These are phyloP conservation scores for Coemansia sp. DNA, from an alignment of 192 early-diverging fungal genomes.

Conservation along the genomic window DNA sequence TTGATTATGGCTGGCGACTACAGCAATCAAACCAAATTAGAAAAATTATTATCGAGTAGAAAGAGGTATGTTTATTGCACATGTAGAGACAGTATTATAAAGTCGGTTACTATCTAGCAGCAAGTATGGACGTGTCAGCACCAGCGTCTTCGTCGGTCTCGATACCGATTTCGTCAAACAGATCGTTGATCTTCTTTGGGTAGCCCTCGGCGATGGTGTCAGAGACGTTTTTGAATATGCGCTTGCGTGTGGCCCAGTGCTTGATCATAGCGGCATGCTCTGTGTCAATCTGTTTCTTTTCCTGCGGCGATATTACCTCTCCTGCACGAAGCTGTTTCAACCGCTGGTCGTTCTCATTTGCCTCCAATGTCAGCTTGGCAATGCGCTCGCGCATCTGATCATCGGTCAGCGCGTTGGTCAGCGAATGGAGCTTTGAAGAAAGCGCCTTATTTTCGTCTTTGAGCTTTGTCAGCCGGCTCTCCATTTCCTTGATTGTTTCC, in stretches of 20 bases:
- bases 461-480: slow-evolving; percentile 19
- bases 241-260: slow-evolving; percentile 59
- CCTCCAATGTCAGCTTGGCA: slow-evolving; percentile 25
- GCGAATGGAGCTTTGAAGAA: slow-evolving; percentile 17
- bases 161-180: slow-evolving; percentile 59
- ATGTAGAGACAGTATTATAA: no score
- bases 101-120: background rate
- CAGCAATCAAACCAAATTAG: no score
- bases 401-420: slow-evolving; percentile 39
- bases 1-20: no score
- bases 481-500: slow-evolving; percentile 31
- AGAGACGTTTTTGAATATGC: slow-evolving; percentile 59
- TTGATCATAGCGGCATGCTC: slow-evolving; percentile 47
- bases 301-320: slow-evolving; percentile 48
- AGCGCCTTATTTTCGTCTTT: slow-evolving; percentile 36
- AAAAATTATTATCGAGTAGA: no score
- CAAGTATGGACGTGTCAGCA: slow-evolving; percentile 36
- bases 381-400: slow-evolving; percentile 51
- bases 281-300: slow-evolving; percentile 32
- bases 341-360: slow-evolving; percentile 31
- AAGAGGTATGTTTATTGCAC: no score
- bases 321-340: slow-evolving; percentile 38
- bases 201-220: slow-evolving; percentile 57
- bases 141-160: slow-evolving; percentile 60
- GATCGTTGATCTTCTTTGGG: slow-evolving; percentile 53